Evolutionary conservation across 148 eudicot genomes (phyloP).

Genomic region (Rhododendron ovatum): DNA sequence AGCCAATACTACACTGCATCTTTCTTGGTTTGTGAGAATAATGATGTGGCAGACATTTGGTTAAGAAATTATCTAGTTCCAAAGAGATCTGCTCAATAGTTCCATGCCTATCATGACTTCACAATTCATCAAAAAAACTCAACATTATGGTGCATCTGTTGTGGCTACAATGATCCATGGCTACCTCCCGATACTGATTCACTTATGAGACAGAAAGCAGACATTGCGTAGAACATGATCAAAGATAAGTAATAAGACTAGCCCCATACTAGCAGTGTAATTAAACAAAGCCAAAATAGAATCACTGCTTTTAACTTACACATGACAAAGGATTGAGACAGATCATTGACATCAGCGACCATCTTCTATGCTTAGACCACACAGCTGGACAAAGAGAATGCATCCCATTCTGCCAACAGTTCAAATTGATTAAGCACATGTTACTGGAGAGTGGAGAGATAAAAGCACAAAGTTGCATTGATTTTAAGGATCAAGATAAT

Average conservation of each 20-base stretch:
- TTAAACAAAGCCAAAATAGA: background rate
- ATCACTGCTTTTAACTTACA: conserved; percentile 47
- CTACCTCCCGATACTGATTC: background rate
- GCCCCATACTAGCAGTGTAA: background rate
- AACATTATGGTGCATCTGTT: background rate
- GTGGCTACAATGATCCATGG: background rate
- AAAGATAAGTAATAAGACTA: background rate
- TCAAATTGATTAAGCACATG: background rate
- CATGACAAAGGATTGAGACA: conserved; percentile 90
- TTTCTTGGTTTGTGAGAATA: background rate
- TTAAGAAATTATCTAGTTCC: background rate
- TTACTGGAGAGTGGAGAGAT: background rate
- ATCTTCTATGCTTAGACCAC: conserved; percentile 97
- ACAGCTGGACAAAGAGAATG: conserved; percentile 95
- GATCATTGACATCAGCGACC: conserved; percentile 98
- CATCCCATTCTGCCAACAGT: conserved; percentile 65
- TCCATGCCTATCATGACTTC: background rate
- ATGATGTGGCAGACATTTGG: background rate
- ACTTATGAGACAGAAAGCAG: background rate
- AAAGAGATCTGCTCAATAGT: background rate
- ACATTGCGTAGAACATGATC: background rate
- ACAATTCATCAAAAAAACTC: background rate
- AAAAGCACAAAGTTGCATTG: background rate
- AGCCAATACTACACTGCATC: too few species aligned
- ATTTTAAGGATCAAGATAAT: background rate